Conservation (phyloP, 2,329 filamentous ascomycete species). For the Fusarium nurragi region DNA sequence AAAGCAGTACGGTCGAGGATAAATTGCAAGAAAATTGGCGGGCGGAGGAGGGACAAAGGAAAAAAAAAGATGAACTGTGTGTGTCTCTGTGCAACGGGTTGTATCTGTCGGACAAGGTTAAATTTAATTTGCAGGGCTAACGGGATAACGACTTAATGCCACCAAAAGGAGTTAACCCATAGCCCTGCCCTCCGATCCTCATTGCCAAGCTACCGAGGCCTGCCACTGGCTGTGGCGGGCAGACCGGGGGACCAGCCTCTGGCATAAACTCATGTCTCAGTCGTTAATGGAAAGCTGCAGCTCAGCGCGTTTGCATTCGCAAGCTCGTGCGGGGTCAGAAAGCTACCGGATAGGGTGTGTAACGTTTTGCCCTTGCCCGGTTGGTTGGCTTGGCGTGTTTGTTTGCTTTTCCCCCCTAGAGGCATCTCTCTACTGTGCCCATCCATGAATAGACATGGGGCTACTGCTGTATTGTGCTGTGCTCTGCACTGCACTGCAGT, state of each 20-base stretch:
- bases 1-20: background rate
- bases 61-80: background rate
- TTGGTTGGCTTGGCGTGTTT: background rate
- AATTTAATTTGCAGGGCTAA: background rate
- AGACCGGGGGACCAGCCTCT: too few relatives aligned
- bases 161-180: background rate
- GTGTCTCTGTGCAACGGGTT: background rate
- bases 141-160: background rate
- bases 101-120: background rate
- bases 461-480: background rate
- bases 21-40: background rate
- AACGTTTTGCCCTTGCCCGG: background rate
- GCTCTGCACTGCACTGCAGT: background rate
- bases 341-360: background rate
- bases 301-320: background rate
- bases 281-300: background rate
- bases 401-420: background rate
- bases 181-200: background rate
- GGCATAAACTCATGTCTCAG: background rate
- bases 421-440: too few relatives aligned
- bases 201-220: background rate
- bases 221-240: too few relatives aligned
- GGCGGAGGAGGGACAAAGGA: background rate
- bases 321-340: background rate
- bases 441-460: too few relatives aligned